Conservation (phyloP, 139 green algal genomes). For the Picochlorum sp. region DNA sequence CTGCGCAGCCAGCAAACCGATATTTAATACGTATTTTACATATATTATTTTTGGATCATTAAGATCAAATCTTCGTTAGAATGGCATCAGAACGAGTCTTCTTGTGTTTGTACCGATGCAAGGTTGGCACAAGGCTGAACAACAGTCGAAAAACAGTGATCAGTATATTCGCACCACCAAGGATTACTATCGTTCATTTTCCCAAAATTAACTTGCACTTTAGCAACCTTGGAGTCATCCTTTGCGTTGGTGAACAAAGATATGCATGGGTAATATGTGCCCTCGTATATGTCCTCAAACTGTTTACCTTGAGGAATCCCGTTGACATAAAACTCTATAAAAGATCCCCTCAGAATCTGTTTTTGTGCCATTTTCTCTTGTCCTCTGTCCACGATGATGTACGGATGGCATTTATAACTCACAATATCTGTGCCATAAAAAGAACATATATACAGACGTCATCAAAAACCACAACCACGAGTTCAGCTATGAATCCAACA, state of each 20-base stretch:
- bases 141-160: neutral
- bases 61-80: too few relatives aligned
- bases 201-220: constrained; percentile 69
- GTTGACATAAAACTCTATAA: constrained; percentile 61
- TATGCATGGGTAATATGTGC: constrained; percentile 70
- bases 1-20: too few relatives aligned
- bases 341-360: constrained; percentile 29
- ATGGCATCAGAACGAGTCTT: neutral
- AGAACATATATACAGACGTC: neutral
- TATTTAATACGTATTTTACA: neutral
- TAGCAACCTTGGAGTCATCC: constrained; percentile 38
- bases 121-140: neutral
- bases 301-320: constrained; percentile 53
- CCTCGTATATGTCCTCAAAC: constrained; percentile 43
- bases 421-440: constrained; percentile 24
- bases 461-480: neutral
- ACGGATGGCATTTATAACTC: constrained; percentile 33
- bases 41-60: too few relatives aligned
- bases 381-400: constrained; percentile 29
- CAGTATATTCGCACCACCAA: neutral
- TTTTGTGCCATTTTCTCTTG: constrained; percentile 12
- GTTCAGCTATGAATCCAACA: constrained; percentile 5
- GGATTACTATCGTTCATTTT: neutral
- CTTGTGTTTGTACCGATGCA: neutral
- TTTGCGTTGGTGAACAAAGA: constrained; percentile 63